Evolutionary conservation across 2,329 filamentous ascomycete genomes (phyloP).

Genomic region (Curvularia verruculosa): DNA sequence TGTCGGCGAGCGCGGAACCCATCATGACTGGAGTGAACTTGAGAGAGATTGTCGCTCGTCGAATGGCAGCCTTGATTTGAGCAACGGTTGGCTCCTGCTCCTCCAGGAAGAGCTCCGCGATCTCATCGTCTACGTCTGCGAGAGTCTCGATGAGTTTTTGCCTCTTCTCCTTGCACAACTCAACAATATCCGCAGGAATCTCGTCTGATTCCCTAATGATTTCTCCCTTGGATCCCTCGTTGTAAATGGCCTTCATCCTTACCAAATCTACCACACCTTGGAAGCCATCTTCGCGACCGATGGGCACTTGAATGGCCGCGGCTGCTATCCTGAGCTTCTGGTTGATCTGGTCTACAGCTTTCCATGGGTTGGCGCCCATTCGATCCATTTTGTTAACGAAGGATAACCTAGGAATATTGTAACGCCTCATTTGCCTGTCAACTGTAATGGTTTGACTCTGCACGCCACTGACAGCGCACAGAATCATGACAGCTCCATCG

Average conservation of each 20-base stretch:
- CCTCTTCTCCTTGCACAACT: slow-evolving; percentile 81
- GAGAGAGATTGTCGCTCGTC: slow-evolving; percentile 82
- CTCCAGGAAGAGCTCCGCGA: slow-evolving; percentile 91
- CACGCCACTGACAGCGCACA: slow-evolving; percentile 95
- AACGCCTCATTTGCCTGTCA: slow-evolving; percentile 97
- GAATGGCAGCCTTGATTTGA: slow-evolving; percentile 92
- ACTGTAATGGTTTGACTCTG: slow-evolving; percentile 98
- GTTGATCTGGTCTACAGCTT: slow-evolving; percentile 97
- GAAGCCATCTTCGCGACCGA: slow-evolving; percentile 90
- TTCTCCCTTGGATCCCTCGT: slow-evolving; percentile 80
- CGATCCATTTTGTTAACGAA: slow-evolving; percentile 99
- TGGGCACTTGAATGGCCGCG: slow-evolving; percentile 92
- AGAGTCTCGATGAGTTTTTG: slow-evolving; percentile 89
- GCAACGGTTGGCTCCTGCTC: slow-evolving; percentile 77
- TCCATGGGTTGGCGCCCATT: slow-evolving; percentile 98
- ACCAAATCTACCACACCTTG: slow-evolving; percentile 92
- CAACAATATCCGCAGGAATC: slow-evolving; percentile 78
- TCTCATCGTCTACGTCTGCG: slow-evolving; percentile 97
- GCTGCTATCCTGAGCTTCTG: slow-evolving; percentile 91
- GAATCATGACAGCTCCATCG: slow-evolving; percentile 96
- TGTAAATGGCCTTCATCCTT: slow-evolving; percentile 91
- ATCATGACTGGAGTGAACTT: slow-evolving; percentile 97
- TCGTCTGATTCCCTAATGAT: slow-evolving; percentile 77
- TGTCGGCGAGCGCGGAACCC: slow-evolving; percentile 94
- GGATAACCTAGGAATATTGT: slow-evolving; percentile 92